Evolutionary conservation across 73 alveolate genomes (phyloP).

Genomic region (Symbiodinium pilosum): DNA sequence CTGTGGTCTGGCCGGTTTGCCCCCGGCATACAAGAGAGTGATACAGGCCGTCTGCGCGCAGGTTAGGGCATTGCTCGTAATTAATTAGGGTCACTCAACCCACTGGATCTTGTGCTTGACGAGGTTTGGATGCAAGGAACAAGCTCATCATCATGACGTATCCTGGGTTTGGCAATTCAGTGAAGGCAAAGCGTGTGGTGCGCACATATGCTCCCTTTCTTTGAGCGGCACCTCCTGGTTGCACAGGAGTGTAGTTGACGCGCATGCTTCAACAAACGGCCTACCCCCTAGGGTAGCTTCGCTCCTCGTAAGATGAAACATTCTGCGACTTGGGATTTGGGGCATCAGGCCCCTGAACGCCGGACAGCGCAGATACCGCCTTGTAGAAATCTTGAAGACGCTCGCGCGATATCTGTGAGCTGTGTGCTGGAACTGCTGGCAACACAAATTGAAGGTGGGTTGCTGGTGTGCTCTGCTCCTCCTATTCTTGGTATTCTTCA

Average conservation of each 20-base stretch:
- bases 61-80: neutral
- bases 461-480: neutral
- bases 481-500: neutral
- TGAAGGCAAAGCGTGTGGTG: neutral
- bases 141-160: neutral
- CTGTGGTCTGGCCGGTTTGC: constrained; percentile 6
- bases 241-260: too few relatives aligned
- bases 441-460: neutral
- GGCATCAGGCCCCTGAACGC: neutral
- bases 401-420: too few relatives aligned
- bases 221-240: too few relatives aligned
- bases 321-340: too few relatives aligned
- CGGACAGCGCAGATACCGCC: neutral
- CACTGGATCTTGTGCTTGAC: too few relatives aligned
- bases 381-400: neutral
- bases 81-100: neutral
- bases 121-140: neutral
- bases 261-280: too few relatives aligned
- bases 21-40: neutral
- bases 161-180: neutral
- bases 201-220: too few relatives aligned
- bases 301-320: too few relatives aligned
- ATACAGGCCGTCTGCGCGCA: neutral
- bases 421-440: neutral
- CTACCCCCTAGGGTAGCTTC: too few relatives aligned